Base-by-base conservation (phyloP, 768 basidiomycete genomes). In the Neoboletus brunneissimus region DNA sequence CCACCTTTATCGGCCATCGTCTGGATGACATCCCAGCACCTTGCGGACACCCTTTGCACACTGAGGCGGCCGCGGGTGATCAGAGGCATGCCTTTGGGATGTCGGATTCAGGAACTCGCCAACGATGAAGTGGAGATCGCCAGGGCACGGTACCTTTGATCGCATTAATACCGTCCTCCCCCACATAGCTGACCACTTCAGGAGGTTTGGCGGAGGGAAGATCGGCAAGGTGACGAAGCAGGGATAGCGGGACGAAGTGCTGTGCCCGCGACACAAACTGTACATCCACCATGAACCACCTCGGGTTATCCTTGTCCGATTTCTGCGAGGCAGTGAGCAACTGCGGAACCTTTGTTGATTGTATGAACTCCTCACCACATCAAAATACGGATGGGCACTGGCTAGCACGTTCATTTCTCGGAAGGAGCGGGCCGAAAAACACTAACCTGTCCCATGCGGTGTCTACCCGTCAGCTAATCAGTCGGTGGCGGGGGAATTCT, bases 261-360 rank as follows among this genome's bases (percentile, higher is more conserved):
- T 70, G 61, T 6, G 88, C 80, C 23, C 89, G 83, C 7, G 81
- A 75, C 16, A 72, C 63, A 69, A 95, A 94, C 32, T 79, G 81
- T 50, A 87, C 74, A 63, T 93, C 86, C 35, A 94, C 89, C 94
- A 98, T 98, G 76, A 80, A 94, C 94, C 94, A 98, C 67, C 81
- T 90, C 2, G 94, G 94, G 12, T 84, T 77, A 4, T 79, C 77
- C 64, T 84, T 64, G 54, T 91, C 79, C 2, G 92, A 82, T 83
- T 95, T 95, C 91, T 92, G 4, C 8, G 38, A 41, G 16, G 38
- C 41, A 38, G 23, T 47, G 43, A 51, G 58, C n/a, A 35, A 48
- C 37, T 27, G 48, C 31, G 48, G n/a, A 31, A 27, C 35, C 31
- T 29, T 31, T 35, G 29, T 18, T 29, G 29, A 27, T 37, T 32